Evolutionary conservation across 2,329 filamentous ascomycete genomes (phyloP).

Genomic region (Byssothecium circinans): DNA sequence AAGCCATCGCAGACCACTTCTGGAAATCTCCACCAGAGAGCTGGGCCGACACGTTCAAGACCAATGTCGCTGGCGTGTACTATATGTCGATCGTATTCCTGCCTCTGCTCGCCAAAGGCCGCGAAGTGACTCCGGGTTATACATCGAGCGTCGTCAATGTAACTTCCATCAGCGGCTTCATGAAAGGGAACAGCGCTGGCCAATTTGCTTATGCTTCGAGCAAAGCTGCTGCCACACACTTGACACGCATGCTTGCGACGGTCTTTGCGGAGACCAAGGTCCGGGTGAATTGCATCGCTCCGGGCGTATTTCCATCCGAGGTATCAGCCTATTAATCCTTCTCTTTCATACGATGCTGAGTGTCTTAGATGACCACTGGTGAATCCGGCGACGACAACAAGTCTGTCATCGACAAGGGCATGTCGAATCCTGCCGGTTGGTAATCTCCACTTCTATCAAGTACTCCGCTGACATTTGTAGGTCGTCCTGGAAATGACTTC

Average conservation of each 20-base stretch:
- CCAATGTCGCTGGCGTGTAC: constrained; percentile 55
- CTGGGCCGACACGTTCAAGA: constrained; percentile 56
- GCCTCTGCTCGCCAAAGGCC: constrained; percentile 55
- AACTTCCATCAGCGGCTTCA: constrained; percentile 53
- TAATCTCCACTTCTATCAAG: constrained; percentile 12
- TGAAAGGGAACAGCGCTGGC: constrained; percentile 55
- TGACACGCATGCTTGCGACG: constrained; percentile 51
- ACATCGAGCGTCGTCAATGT: constrained; percentile 58
- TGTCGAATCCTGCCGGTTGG: constrained; percentile 49
- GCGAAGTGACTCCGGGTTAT: constrained; percentile 50
- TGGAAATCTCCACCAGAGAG: constrained; percentile 50
- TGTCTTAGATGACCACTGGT: constrained; percentile 56
- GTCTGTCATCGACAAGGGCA: constrained; percentile 45
- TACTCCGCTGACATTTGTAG: constrained; percentile 3
- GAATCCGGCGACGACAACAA: constrained; percentile 52
- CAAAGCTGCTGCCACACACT: constrained; percentile 53
- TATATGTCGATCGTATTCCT: constrained; percentile 59
- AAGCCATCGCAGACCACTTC: constrained; percentile 56
- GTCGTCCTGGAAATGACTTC: constrained; percentile 47
- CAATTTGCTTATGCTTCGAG: constrained; percentile 57
- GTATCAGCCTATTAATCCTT: too few species aligned
- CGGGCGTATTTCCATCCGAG: constrained; percentile 48
- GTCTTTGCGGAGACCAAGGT: constrained; percentile 49
- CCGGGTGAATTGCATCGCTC: constrained; percentile 49
- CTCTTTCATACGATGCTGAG: too few species aligned